Evolutionary conservation across 208 protist species (phyloP).

Genomic region (Trypanosoma scelopori): DNA sequence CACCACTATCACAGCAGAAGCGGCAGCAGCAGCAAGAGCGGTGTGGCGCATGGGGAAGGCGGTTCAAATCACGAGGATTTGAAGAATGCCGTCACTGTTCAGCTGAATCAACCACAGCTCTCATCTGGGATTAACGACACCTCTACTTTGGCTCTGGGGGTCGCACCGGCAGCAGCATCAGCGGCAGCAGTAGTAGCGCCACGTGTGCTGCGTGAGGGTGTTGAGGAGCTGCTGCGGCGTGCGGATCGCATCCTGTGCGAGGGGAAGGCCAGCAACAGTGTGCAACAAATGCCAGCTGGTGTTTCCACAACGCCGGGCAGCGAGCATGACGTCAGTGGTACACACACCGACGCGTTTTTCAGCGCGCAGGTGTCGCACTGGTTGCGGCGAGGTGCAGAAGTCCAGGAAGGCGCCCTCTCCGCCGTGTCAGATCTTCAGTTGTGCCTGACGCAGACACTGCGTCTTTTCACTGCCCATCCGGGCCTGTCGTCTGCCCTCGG

Average conservation of each 20-base stretch:
- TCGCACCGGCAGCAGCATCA: constrained; percentile 3
- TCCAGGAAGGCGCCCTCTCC: constrained; percentile 29
- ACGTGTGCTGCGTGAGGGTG: constrained; percentile 28
- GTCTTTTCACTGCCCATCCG: constrained; percentile 32
- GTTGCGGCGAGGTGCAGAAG: constrained; percentile 28
- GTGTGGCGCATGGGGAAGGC: neutral
- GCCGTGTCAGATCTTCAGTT: constrained; percentile 31
- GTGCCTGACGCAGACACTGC: constrained; percentile 29
- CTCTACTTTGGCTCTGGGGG: constrained; percentile 8
- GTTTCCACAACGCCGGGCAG: neutral
- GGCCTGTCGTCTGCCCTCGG: constrained; percentile 36
- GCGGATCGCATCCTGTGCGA: constrained; percentile 23
- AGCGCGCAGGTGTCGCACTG: constrained; percentile 36
- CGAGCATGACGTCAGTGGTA: neutral
- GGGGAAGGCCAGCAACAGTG: neutral
- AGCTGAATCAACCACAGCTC: neutral
- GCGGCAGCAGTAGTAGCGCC: too few species aligned
- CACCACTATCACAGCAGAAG: neutral
- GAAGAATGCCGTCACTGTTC: neutral
- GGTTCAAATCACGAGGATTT: neutral
- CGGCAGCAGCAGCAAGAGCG: neutral
- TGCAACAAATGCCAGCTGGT: neutral
- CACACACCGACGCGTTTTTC: constrained; percentile 26
- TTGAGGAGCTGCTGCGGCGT: constrained; percentile 32
- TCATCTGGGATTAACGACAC: constrained; percentile 11